Evolutionary conservation across 2,329 filamentous ascomycete genomes (phyloP).

Genomic region (Phyllosticta capitalensis): DNA sequence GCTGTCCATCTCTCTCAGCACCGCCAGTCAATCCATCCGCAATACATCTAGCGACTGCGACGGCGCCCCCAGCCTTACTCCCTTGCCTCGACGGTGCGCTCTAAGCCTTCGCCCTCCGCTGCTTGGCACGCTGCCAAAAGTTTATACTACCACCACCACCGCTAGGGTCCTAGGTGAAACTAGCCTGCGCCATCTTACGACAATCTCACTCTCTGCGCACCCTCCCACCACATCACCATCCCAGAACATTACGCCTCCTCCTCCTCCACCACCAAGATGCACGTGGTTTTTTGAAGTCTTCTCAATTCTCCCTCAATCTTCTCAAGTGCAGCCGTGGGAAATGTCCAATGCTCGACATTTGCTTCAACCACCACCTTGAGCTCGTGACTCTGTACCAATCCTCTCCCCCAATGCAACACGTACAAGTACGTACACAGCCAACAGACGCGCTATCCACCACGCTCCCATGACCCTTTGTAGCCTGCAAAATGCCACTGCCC

Average conservation of each 20-base stretch:
- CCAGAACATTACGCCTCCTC: not conserved
- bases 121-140: not conserved
- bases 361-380: not conserved
- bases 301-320: not conserved
- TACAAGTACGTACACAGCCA: not conserved
- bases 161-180: not conserved
- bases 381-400: not conserved
- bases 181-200: not conserved
- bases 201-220: not conserved
- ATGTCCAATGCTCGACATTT: not conserved
- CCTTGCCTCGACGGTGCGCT: too few species aligned
- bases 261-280: too few species aligned
- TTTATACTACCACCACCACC: too few species aligned
- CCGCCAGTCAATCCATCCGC: too few species aligned
- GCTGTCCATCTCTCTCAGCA: too few species aligned
- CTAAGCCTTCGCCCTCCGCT: not conserved
- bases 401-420: not conserved
- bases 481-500: not conserved
- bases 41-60: too few species aligned
- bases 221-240: not conserved
- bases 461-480: not conserved
- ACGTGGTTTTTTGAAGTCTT: not conserved
- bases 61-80: not conserved
- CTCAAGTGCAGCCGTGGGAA: too few species aligned
- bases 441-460: not conserved